Base-by-base conservation (phyloP, 352 stramenopile species). In the Globisporangium acanthophoron region DNA sequence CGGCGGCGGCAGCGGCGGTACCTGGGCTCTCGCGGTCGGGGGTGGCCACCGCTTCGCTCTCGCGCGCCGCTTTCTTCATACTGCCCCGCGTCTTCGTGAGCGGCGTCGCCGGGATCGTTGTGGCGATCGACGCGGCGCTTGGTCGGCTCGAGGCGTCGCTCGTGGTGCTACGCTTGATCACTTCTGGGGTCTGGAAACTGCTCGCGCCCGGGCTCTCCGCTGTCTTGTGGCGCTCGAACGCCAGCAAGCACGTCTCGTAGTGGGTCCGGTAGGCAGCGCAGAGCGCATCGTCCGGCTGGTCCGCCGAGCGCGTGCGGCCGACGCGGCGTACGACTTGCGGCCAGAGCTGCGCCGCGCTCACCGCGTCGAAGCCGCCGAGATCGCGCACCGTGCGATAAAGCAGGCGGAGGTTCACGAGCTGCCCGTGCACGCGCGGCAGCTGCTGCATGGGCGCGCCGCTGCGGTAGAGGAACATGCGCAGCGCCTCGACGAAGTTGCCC, bases 391-490 rank as follows among this genome's bases (percentile, higher is more conserved):
- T 79, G 64, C 88, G 87, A 71, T 87, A 90, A 9, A 94, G 64
- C 33, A 75, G 58, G 29, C 76, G 71, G 47, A 94, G 60, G 48
- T 91, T 92, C 13, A 92, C 68, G 8, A 88, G 64, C 59, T 91
- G 78, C 20, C 80, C 85, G 45, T 94, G 74, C 13, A 87, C 71
- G 31, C 76, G 75, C 8, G 85, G 85, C 39, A 90, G 58, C 51
- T 85, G 76, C 59, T 90, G 73, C 85, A 94, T 94, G 24, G 85
- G 85, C 39, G 83, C 70, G 11, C 76, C 74, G n/a, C 68, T 73
- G 37, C 84, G 78, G 40, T 94, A 94, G 29, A 92, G 68, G 45
- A 94, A 94, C 60, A 94, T 84, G 50, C 85, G 77, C 45, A 92
- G 64, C 35, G 72, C 65, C 56, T 92, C 85, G 18, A 94, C 75